Conservation (phyloP, 2,329 filamentous ascomycete genomes). For the Mollisia scopiformis region DNA sequence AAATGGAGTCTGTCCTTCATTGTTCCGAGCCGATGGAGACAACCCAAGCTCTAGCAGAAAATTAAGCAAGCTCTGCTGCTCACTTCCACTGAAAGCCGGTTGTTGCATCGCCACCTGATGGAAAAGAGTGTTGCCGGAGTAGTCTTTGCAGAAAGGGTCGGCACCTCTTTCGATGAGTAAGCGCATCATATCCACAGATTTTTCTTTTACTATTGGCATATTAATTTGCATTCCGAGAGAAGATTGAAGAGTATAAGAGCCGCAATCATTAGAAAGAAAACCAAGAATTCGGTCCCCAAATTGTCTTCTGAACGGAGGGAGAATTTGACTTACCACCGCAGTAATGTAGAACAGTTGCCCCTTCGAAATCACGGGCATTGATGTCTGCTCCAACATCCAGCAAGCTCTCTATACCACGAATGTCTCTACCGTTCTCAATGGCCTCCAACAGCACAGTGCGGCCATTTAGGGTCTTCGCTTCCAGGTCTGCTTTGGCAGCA, state of each 20-base stretch:
- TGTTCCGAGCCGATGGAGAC: not conserved
- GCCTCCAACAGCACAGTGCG: not conserved
- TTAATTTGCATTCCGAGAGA: too few species aligned
- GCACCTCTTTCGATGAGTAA: conserved; percentile 10
- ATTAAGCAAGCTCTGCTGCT: not conserved
- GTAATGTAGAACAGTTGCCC: conserved; percentile 11
- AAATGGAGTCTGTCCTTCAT: conserved; percentile 1
- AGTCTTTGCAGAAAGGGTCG: conserved; percentile 7
- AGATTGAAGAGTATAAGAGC: too few species aligned
- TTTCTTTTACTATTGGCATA: too few species aligned
- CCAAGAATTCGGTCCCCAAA: too few species aligned
- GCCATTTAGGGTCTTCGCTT: conserved; percentile 1
- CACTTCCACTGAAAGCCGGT: not conserved
- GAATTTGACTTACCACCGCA: too few species aligned
- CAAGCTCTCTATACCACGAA: not conserved
- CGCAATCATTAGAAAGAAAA: too few species aligned
- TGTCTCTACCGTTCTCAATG: not conserved
- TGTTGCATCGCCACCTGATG: conserved; percentile 2
- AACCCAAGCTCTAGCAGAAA: conserved; percentile 1
- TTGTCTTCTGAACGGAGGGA: too few species aligned
- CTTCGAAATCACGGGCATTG: conserved; percentile 4
- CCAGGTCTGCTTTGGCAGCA: conserved; percentile 1
- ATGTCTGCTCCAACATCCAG: conserved; percentile 9
- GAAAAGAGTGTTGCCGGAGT: conserved; percentile 11
- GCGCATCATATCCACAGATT: not conserved